Conservation (phyloP, 179 eudicot species). For the Vitellaria paradoxa region DNA sequence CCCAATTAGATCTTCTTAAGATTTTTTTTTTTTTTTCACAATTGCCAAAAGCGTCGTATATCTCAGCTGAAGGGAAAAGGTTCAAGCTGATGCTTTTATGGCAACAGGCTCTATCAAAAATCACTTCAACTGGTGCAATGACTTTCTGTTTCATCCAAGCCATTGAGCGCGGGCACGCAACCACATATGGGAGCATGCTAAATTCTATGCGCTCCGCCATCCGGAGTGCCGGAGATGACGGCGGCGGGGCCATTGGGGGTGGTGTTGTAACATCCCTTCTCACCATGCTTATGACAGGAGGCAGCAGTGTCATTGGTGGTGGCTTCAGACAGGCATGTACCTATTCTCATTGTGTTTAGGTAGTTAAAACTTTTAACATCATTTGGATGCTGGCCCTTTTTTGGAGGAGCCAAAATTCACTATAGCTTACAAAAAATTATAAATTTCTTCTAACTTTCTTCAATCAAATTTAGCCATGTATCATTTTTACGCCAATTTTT, state of each 20-base stretch:
- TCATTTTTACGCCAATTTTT: too few relatives aligned
- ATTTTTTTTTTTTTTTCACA: slow-evolving; percentile 36
- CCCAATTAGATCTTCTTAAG: background rate
- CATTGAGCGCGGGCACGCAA: slow-evolving; percentile 77
- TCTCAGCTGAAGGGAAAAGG: slow-evolving; percentile 1
- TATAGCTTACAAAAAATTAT: too few relatives aligned
- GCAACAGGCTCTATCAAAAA: slow-evolving; percentile 77
- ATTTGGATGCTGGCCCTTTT: background rate
- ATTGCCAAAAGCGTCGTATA: background rate
- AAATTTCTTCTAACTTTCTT: too few relatives aligned
- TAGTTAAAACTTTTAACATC: background rate
- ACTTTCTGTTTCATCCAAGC: slow-evolving; percentile 94
- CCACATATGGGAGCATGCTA: slow-evolving; percentile 80
- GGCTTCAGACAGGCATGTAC: slow-evolving; percentile 87
- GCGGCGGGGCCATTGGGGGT: slow-evolving; percentile 32
- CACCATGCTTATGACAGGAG: slow-evolving; percentile 69
- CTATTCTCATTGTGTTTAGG: slow-evolving; percentile 3
- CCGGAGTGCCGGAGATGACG: slow-evolving; percentile 44
- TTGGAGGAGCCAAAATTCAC: background rate
- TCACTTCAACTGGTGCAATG: slow-evolving; percentile 97
- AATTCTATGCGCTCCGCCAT: slow-evolving; percentile 79
- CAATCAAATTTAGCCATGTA: background rate
- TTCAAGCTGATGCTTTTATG: slow-evolving; percentile 15
- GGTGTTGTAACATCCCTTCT: slow-evolving; percentile 62
- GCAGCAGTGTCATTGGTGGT: slow-evolving; percentile 49